Conservation (phyloP, 352 stramenopile species). For the Globisporangium sylvaticum region DNA sequence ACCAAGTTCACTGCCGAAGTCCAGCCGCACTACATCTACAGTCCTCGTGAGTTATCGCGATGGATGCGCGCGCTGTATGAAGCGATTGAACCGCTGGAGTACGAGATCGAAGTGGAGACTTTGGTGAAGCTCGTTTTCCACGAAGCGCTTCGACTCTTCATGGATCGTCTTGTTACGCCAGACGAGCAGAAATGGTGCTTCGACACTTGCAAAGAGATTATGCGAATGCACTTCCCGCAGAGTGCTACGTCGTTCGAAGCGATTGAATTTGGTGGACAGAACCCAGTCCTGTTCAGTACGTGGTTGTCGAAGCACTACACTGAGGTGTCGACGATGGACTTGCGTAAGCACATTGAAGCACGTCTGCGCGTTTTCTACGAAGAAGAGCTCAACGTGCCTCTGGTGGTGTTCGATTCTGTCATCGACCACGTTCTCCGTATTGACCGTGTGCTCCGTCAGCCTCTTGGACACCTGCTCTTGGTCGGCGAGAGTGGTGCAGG, state of each 20-base stretch:
- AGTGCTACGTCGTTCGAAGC: conserved; percentile 67
- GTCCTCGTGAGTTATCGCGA: conserved; percentile 96
- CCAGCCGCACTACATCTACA: conserved; percentile 99
- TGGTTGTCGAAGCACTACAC: conserved; percentile 98
- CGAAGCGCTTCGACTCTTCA: conserved; percentile 98
- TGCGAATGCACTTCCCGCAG: conserved; percentile 82
- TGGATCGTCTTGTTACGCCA: conserved; percentile 96
- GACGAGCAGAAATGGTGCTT: conserved; percentile 97
- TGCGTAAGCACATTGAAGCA: conserved; percentile 96
- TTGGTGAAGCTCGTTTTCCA: conserved; percentile 98
- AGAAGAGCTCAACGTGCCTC: conserved; percentile 98
- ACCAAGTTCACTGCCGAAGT: conserved; percentile 92
- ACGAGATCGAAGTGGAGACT: conserved; percentile 93
- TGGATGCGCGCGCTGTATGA: conserved; percentile 99
- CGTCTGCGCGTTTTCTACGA: conserved; percentile 99
- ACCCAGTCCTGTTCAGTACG: conserved; percentile 97
- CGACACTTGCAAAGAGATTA: conserved; percentile 77
- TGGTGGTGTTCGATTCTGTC: conserved; percentile 99
- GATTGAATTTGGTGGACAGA: conserved; percentile 73
- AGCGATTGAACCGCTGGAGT: conserved; percentile 94
- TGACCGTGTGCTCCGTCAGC: conserved; percentile 97
- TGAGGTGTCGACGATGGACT: conserved; percentile 88
- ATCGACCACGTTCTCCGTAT: conserved; percentile 99
- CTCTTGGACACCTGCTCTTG: conserved; percentile 97
- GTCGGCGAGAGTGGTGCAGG: conserved; percentile 98